A percentile compares a stretch with the other conserved stretches of the same genome.
Conservation (phyloP, 768 basidiomycete genomes). For the Collybiopsis luxurians region DNA sequence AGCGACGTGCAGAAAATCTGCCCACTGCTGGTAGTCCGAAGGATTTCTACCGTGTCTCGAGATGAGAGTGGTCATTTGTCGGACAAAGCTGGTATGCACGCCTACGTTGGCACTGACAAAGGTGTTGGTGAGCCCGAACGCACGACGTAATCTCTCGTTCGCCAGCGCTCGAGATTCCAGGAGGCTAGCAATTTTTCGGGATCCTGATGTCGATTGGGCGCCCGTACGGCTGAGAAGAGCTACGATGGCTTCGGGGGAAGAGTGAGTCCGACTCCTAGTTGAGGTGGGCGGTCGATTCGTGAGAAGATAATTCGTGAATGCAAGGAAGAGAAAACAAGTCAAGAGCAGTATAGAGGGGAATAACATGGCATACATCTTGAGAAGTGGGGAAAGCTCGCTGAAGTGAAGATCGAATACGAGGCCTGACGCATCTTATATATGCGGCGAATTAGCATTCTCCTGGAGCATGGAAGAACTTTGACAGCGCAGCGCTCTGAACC, state of each 20-base stretch:
- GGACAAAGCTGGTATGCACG: constrained; percentile 34
- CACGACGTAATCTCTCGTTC: constrained; percentile 31
- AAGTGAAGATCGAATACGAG: too few species aligned
- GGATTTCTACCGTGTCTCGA: constrained; percentile 13
- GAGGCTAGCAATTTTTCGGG: constrained; percentile 9
- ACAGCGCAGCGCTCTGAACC: too few species aligned
- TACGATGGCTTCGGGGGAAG: not conserved
- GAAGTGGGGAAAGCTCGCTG: too few species aligned
- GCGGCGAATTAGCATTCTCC: too few species aligned
- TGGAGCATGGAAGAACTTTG: too few species aligned
- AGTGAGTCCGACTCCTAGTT: not conserved
- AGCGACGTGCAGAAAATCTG: constrained; percentile 26
- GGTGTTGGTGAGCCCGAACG: constrained; percentile 42
- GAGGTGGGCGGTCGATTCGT: not conserved
- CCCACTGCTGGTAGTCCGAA: constrained; percentile 26
- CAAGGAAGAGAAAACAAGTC: not conserved
- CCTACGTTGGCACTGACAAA: constrained; percentile 41
- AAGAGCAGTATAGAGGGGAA: too few species aligned
- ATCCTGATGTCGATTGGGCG: too few species aligned
- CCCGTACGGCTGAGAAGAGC: not conserved
- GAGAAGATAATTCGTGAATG: not conserved
- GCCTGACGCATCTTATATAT: too few species aligned
- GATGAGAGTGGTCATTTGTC: constrained; percentile 26
- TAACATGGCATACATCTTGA: too few species aligned
- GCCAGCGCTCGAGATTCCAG: constrained; percentile 31